Percentiles rank a stretch among this genome's conserved stretches.
Conservation (phyloP, 441 rosid genomes). For the Pelargonium citronellum region DNA sequence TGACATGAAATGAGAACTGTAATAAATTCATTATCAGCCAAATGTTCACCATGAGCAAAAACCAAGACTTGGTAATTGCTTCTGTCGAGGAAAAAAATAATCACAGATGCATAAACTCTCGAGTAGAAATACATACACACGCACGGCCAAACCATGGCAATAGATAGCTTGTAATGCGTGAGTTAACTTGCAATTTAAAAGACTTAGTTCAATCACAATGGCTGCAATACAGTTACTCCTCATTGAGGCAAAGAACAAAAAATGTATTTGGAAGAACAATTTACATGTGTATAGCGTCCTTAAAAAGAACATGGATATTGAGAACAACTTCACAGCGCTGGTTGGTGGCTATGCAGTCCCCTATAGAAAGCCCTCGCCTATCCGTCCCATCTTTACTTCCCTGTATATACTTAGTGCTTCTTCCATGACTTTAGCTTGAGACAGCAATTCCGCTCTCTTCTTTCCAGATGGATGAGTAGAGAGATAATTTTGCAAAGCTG, state of each 20-base stretch:
- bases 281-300: no score
- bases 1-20: background rate
- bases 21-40: background rate
- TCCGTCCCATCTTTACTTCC: slow-evolving; percentile 54
- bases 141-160: no score
- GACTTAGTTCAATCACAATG: no score
- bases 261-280: no score
- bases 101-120: no score
- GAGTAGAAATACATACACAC: no score
- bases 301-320: background rate
- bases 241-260: no score
- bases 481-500: slow-evolving; percentile 47
- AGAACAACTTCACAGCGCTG: background rate
- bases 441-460: slow-evolving; percentile 65
- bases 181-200: no score
- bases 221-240: no score
- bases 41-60: background rate
- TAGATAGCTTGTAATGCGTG: no score
- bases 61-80: background rate
- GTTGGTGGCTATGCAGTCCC: slow-evolving; percentile 9
- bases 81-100: background rate
- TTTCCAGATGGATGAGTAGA: slow-evolving; percentile 96
- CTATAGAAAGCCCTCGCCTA: slow-evolving; percentile 77
- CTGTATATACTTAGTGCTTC: slow-evolving; percentile 71
- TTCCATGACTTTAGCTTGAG: slow-evolving; percentile 83